phyloP scores from a whole-genome alignment of 352 stramenopile species.

The Phytophthora boehmeriae region DNA sequence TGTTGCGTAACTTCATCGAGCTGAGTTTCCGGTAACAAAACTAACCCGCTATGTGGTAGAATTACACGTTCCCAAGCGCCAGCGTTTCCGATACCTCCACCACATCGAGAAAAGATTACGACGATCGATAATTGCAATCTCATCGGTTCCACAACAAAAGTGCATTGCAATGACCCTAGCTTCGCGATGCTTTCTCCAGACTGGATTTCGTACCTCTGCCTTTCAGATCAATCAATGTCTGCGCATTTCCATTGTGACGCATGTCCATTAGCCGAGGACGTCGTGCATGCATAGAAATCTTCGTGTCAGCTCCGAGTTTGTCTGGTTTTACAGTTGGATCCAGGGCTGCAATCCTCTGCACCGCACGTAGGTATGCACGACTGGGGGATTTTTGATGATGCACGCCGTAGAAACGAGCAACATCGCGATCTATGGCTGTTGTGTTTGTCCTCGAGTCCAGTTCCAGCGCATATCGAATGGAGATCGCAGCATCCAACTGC shows the following conservation, averaged over 20 bases:
- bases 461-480: background rate
- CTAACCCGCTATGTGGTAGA: too few relatives aligned
- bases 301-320: slow-evolving; percentile 8
- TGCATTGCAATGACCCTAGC: too few relatives aligned
- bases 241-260: background rate
- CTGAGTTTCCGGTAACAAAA: too few relatives aligned
- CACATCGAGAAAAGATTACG: too few relatives aligned
- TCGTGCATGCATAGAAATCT: slow-evolving; percentile 14
- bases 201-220: too few relatives aligned
- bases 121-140: too few relatives aligned
- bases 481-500: slow-evolving; percentile 19
- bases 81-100: too few relatives aligned
- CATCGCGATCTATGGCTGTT: background rate
- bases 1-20: too few relatives aligned
- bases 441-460: background rate
- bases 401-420: background rate
- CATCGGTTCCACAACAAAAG: too few relatives aligned
- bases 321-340: background rate
- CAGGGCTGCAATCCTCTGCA: slow-evolving; percentile 13
- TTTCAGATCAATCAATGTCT: too few relatives aligned
- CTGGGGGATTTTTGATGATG: slow-evolving; percentile 11
- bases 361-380: slow-evolving; percentile 4
- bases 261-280: background rate
- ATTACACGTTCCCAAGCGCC: too few relatives aligned
- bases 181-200: too few relatives aligned